Evolutionary conservation across 805 yeast genomes (phyloP).

Genomic region (Yueomyces sinensis): DNA sequence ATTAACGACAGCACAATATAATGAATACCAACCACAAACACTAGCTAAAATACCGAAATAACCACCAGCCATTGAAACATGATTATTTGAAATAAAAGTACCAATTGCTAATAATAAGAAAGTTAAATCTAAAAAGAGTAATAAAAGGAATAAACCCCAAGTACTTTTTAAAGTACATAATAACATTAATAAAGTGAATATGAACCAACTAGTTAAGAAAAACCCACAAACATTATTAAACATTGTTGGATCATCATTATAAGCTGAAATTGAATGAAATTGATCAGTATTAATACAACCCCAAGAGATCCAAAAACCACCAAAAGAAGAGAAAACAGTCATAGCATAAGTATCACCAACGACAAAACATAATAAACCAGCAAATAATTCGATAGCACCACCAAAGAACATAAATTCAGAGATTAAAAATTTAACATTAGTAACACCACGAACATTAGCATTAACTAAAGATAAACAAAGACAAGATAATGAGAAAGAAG

Average conservation of each 20-base stretch:
- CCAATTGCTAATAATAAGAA: slow-evolving; percentile 40
- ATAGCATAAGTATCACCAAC: slow-evolving; percentile 69
- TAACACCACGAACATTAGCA: slow-evolving; percentile 55
- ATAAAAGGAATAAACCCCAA: slow-evolving; percentile 43
- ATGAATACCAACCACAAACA: slow-evolving; percentile 47
- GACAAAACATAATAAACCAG: slow-evolving; percentile 69
- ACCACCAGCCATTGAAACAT: slow-evolving; percentile 46
- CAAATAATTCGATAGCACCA: slow-evolving; percentile 55
- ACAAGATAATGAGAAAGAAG: slow-evolving; percentile 45
- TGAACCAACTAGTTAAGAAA: slow-evolving; percentile 48
- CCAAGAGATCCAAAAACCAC: slow-evolving; percentile 70
- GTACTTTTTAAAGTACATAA: slow-evolving; percentile 46
- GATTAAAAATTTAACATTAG: slow-evolving; percentile 45
- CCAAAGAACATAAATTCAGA: slow-evolving; percentile 62
- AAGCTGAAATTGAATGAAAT: slow-evolving; percentile 40
- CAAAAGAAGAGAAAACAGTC: slow-evolving; percentile 35
- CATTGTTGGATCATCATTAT: slow-evolving; percentile 32
- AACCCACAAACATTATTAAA: slow-evolving; percentile 42
- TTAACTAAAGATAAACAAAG: slow-evolving; percentile 53
- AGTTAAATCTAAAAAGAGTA: slow-evolving; percentile 40
- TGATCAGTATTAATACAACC: slow-evolving; percentile 50
- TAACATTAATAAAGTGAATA: slow-evolving; percentile 47
- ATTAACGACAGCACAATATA: slow-evolving; percentile 50
- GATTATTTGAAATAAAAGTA: slow-evolving; percentile 32
- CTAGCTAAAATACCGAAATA: slow-evolving; percentile 44